Evolutionary conservation across 345 rosid species (phyloP).

Genomic region (Citrus trifoliata): DNA sequence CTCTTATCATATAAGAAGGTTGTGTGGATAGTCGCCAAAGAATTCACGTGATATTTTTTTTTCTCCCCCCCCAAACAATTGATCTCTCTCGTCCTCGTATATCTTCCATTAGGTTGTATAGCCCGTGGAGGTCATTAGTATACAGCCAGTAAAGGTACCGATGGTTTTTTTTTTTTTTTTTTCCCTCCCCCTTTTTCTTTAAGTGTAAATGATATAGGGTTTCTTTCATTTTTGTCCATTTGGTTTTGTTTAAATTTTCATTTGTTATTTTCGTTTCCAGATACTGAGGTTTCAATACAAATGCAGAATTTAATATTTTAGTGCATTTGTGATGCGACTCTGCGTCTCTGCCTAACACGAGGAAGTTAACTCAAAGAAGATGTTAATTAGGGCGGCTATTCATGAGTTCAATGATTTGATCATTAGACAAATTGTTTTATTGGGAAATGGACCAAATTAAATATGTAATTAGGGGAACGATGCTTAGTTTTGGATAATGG

Average conservation of each 20-base stretch:
- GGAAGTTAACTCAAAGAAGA: neutral
- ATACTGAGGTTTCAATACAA: conserved; percentile 1
- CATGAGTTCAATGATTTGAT: too few relatives aligned
- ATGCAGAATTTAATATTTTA: neutral
- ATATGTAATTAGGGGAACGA: too few relatives aligned
- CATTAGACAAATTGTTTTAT: too few relatives aligned
- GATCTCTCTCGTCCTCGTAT: neutral
- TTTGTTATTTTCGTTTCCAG: neutral
- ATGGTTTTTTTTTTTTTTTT: neutral
- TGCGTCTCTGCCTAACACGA: neutral
- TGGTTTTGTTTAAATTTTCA: neutral
- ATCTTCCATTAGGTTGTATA: conserved; percentile 10
- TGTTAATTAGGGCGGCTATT: too few relatives aligned
- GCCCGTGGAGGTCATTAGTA: conserved; percentile 9
- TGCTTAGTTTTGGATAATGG: too few relatives aligned
- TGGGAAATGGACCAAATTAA: too few relatives aligned
- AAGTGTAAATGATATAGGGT: conserved; percentile 21
- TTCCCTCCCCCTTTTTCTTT: too few relatives aligned
- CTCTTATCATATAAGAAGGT: neutral
- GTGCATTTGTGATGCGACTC: neutral
- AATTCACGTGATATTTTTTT: conserved; percentile 9
- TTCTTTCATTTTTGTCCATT: neutral
- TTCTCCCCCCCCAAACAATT: conserved; percentile 1
- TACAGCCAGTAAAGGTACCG: conserved; percentile 10
- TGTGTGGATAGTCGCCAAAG: neutral